Base-by-base conservation (phyloP, 352 stramenopile species). In the Globisporangium cederbergense region DNA sequence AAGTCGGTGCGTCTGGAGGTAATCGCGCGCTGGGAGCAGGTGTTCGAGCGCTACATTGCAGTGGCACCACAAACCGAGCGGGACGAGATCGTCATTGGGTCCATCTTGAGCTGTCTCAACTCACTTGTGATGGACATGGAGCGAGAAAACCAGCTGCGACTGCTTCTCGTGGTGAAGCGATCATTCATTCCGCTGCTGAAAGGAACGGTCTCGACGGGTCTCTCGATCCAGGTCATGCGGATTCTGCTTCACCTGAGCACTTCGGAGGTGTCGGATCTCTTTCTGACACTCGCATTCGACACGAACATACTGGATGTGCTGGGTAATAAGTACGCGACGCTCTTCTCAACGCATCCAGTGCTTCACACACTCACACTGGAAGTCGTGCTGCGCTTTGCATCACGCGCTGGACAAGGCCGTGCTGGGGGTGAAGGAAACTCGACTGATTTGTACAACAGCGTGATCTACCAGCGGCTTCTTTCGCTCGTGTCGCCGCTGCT, bases 271-370 rank as follows among this genome's bases (percentile, higher is more conserved):
- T 43, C 56, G 4, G 75, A 88, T 51, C 67, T 91, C 50, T 88
- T 91, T 43, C 58, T 76, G n/a, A 83, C 82, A 4, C 68, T 91
- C 16, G 72, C 79, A 46, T 70, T 75, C 47, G 82, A 91, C 64
- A 87, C 79, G 0, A 75, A 84, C 22, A 60, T 91, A 9, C 63
- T 86, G 16, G 56, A 70, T 34, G 71, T 65, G n/a, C 76, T 88
- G 30, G 79, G 76, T 54, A 70, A 32, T 30, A 82, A 84, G 55
- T 88, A 86, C 57, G 72, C 65, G 1, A 18, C 62, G 20, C 55
- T 79, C 18, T 86, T 86, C 49, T 64, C 75, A 8, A 79, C 67
- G 4, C 68, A 83, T 8, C 54, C 75, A n/a, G 56, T 77, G 38
- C 64, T 88, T n/a, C 75, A 88, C 28, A 57, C 67, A 9, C 50